Conservation (phyloP, 495 filamentous ascomycete genomes). For the Aspergillus sclerotiicarbonarius region DNA sequence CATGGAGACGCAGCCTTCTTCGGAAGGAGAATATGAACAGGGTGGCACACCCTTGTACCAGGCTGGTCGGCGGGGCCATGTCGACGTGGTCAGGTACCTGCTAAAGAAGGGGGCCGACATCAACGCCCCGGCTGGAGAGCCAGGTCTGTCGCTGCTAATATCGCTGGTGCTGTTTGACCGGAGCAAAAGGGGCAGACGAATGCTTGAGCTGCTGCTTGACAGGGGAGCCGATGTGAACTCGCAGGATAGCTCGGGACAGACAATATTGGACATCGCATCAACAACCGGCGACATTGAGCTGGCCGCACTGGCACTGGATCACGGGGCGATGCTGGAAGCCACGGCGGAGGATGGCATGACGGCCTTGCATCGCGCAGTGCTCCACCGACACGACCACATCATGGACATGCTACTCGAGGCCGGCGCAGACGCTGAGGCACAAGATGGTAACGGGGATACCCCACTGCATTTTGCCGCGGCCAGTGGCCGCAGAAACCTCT, state of each 20-base stretch:
- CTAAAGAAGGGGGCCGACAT: constrained; percentile 25
- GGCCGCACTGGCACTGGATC: constrained; percentile 6
- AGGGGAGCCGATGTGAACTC: constrained; percentile 40
- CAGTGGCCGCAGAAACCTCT: constrained; percentile 31
- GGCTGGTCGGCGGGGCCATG: constrained; percentile 23
- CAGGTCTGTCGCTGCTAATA: constrained; percentile 20
- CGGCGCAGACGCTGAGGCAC: constrained; percentile 28
- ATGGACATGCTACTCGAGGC: constrained; percentile 29
- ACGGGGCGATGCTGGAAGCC: constrained; percentile 10
- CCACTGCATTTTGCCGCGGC: constrained; percentile 39
- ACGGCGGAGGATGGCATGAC: constrained; percentile 25
- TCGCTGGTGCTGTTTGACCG: constrained; percentile 21
- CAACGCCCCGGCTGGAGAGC: constrained; percentile 15
- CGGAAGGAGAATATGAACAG: constrained; percentile 4
- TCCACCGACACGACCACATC: constrained; percentile 31
- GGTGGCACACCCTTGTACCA: constrained; percentile 23
- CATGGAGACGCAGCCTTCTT: constrained; percentile 17
- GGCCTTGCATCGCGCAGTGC: constrained; percentile 34
- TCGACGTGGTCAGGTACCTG: constrained; percentile 25
- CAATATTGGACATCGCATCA: constrained; percentile 33
- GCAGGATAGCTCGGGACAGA: constrained; percentile 29
- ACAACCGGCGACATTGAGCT: constrained; percentile 14
- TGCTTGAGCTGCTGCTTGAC: constrained; percentile 29
- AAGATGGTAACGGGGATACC: constrained; percentile 27
- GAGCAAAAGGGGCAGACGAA: constrained; percentile 16